Percentiles rank a stretch among this genome's conserved stretches.
Evolutionary conservation across 345 rosid genomes (phyloP).

Genomic region (Euphorbia lathyris): DNA sequence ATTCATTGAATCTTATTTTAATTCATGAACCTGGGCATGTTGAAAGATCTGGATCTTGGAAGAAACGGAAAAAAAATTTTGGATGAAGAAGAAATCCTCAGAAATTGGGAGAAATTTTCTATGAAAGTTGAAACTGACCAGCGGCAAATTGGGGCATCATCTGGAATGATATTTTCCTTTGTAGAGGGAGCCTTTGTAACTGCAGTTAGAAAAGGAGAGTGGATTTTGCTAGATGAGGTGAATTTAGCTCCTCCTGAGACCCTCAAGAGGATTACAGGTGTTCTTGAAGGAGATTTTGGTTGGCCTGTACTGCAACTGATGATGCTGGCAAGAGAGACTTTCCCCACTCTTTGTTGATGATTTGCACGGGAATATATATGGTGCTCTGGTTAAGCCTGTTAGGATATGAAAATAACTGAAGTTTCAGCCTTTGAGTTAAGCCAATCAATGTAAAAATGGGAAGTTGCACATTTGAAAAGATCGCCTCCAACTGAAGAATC

Average conservation of each 20-base stretch:
- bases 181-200: slow-evolving; percentile 95
- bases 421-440: no score
- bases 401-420: no score
- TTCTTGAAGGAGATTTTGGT: slow-evolving; percentile 87
- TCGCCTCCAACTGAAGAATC: no score
- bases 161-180: slow-evolving; percentile 88
- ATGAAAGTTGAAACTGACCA: slow-evolving; percentile 48
- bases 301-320: slow-evolving; percentile 97
- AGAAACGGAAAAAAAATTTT: slow-evolving; percentile 71
- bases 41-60: slow-evolving; percentile 38
- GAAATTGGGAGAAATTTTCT: slow-evolving; percentile 53
- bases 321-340: slow-evolving; percentile 97
- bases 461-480: no score
- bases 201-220: slow-evolving; percentile 82
- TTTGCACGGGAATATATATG: no score
- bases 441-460: no score
- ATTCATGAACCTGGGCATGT: no score
- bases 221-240: slow-evolving; percentile 97
- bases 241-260: slow-evolving; percentile 95
- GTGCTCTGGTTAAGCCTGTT: no score
- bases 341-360: slow-evolving; percentile 81
- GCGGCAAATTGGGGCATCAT: slow-evolving; percentile 52
- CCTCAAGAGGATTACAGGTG: slow-evolving; percentile 81
- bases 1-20: no score
- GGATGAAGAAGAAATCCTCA: slow-evolving; percentile 35